phyloP scores from a whole-genome alignment of 1,284 basidiomycete species.

The Vanrija sp. region DNA sequence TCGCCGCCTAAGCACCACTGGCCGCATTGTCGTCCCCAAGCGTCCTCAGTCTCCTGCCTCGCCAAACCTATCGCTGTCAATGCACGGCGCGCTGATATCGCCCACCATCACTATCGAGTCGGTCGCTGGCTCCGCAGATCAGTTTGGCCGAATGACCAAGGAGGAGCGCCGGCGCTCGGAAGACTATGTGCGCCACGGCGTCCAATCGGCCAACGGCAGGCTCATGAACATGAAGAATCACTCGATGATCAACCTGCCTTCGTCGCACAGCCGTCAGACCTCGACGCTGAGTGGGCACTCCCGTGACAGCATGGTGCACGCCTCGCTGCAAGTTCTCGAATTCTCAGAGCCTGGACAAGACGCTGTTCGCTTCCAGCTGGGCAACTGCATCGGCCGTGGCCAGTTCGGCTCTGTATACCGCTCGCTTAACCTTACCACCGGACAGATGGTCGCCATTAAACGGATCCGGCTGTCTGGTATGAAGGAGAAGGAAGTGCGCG shows the following conservation, averaged over 20 bases:
- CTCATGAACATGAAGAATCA: constrained; percentile 27
- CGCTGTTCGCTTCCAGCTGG: constrained; percentile 80
- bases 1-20: constrained; percentile 20
- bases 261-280: constrained; percentile 10
- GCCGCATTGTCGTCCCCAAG: constrained; percentile 37
- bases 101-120: neutral
- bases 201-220: neutral
- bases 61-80: constrained; percentile 1
- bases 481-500: constrained; percentile 76
- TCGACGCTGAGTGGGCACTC: constrained; percentile 25
- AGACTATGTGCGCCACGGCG: constrained; percentile 14
- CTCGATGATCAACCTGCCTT: constrained; percentile 35
- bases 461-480: constrained; percentile 80
- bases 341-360: constrained; percentile 76
- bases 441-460: constrained; percentile 93
- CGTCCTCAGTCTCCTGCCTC: constrained; percentile 29
- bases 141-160: constrained; percentile 3
- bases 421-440: constrained; percentile 84
- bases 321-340: constrained; percentile 69
- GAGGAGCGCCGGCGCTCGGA: constrained; percentile 33
- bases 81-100: neutral
- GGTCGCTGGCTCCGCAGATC: neutral
- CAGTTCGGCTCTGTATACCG: constrained; percentile 95
- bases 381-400: constrained; percentile 91
- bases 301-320: constrained; percentile 48